A percentile compares a stretch with the other conserved stretches of the same genome.
These are phyloP conservation scores for Carex myosuroides DNA, from an alignment of 176 grass and related monocot genomes.

Conservation along the genomic window DNA sequence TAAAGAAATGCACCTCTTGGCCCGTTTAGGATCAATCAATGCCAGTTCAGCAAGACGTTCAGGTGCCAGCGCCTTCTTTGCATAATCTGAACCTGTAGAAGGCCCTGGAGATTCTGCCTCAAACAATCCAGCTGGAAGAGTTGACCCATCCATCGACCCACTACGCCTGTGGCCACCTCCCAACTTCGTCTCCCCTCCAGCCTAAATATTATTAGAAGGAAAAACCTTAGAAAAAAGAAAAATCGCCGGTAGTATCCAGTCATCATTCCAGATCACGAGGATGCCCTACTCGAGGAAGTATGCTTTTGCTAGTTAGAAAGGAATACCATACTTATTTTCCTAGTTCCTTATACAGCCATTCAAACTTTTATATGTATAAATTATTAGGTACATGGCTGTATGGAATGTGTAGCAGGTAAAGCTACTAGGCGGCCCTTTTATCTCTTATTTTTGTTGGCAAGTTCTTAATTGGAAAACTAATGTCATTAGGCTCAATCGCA, in stretches of 20 bases:
- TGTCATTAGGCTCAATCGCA: neutral
- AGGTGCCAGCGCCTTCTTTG: slow-evolving; percentile 78
- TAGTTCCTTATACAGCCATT: neutral
- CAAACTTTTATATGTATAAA: neutral
- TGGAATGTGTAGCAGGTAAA: neutral
- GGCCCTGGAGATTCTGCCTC: slow-evolving; percentile 60
- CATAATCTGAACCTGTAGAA: slow-evolving; percentile 44
- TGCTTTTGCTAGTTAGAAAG: neutral
- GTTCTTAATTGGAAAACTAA: neutral
- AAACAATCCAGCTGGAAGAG: slow-evolving; percentile 30
- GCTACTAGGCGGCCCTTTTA: neutral
- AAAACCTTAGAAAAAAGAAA: no score
- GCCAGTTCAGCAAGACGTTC: slow-evolving; percentile 74
- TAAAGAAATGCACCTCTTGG: slow-evolving; percentile 50
- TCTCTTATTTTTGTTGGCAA: neutral
- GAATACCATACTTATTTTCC: neutral
- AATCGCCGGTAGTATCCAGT: no score
- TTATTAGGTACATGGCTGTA: neutral
- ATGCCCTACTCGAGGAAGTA: neutral
- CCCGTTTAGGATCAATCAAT: slow-evolving; percentile 82
- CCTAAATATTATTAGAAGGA: neutral
- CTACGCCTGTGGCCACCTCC: slow-evolving; percentile 60
- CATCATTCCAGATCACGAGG: no score
- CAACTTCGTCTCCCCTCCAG: neutral
- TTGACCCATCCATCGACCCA: slow-evolving; percentile 70